Evolutionary conservation across 768 basidiomycete genomes (phyloP).

Genomic region (Kockovaella imperatae): DNA sequence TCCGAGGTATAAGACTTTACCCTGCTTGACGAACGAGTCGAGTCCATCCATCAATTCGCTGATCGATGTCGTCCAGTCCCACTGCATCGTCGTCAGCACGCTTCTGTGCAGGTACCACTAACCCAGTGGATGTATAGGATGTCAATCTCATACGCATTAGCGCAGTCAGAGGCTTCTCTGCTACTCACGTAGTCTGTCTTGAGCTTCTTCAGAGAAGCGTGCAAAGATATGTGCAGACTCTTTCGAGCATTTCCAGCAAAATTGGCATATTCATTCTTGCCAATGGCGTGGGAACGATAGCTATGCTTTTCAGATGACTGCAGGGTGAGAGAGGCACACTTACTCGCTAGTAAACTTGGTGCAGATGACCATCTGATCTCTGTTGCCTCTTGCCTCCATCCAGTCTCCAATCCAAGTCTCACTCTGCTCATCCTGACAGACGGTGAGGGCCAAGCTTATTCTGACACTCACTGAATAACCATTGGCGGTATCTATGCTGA

Average conservation of each 20-base stretch:
- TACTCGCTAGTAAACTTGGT: slow-evolving; percentile 43
- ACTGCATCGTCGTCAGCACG: neutral
- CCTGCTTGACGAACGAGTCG: slow-evolving; percentile 48
- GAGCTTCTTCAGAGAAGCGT: slow-evolving; percentile 52
- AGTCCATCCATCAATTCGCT: slow-evolving; percentile 54
- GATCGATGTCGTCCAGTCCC: slow-evolving; percentile 51
- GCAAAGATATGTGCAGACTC: slow-evolving; percentile 46
- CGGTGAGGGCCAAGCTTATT: neutral
- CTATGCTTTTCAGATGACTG: neutral
- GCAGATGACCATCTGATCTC: slow-evolving; percentile 50
- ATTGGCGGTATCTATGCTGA: slow-evolving; percentile 47
- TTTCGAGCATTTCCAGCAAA: slow-evolving; percentile 52
- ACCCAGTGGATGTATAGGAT: slow-evolving; percentile 49
- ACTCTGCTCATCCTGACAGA: slow-evolving; percentile 54
- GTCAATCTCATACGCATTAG: slow-evolving; percentile 43
- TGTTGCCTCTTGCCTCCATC: slow-evolving; percentile 47
- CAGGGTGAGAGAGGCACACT: no score
- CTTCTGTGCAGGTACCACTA: neutral
- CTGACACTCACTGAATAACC: neutral
- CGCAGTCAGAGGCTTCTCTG: neutral
- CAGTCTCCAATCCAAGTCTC: slow-evolving; percentile 54
- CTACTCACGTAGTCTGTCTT: slow-evolving; percentile 50
- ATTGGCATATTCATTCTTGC: slow-evolving; percentile 44
- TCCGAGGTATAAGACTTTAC: slow-evolving; percentile 33
- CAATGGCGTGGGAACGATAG: slow-evolving; percentile 43